phyloP scores from a whole-genome alignment of 106 monocot genomes.

The Agapanthus africanus region DNA sequence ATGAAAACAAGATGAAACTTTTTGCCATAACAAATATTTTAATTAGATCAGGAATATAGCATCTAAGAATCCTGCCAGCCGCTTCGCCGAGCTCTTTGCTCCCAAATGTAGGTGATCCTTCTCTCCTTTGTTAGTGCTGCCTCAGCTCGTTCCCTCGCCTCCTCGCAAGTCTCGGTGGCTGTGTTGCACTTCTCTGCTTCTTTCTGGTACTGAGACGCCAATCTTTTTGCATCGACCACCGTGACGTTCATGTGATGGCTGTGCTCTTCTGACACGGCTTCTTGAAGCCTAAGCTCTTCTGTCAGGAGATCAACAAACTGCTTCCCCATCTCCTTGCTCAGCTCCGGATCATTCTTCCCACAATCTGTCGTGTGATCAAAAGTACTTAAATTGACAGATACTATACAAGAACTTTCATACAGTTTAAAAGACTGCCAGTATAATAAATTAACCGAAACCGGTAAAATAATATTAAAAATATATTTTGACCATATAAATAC shows the following conservation, averaged over 20 bases:
- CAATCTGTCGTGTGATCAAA: slow-evolving; percentile 69
- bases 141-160: slow-evolving; percentile 60
- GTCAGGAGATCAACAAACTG: slow-evolving; percentile 68
- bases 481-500: too few species aligned
- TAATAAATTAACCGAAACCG: too few species aligned
- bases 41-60: too few species aligned
- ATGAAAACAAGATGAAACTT: too few species aligned
- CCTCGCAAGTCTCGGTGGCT: slow-evolving; percentile 87
- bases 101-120: slow-evolving; percentile 59
- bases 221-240: slow-evolving; percentile 57
- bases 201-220: slow-evolving; percentile 74
- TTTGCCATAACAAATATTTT: too few species aligned
- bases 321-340: slow-evolving; percentile 76
- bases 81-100: slow-evolving; percentile 52
- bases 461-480: too few species aligned
- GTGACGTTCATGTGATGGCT: slow-evolving; percentile 68
- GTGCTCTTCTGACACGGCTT: slow-evolving; percentile 54
- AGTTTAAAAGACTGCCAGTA: too few species aligned
- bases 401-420: too few species aligned
- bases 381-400: too few species aligned
- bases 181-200: slow-evolving; percentile 83
- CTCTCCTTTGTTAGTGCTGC: slow-evolving; percentile 55
- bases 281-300: slow-evolving; percentile 71
- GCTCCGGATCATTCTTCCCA: slow-evolving; percentile 81
- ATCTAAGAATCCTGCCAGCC: slow-evolving; percentile 52